Evolutionary conservation across 306 rosid species (phyloP).

Genomic region (Castanea mollissima): DNA sequence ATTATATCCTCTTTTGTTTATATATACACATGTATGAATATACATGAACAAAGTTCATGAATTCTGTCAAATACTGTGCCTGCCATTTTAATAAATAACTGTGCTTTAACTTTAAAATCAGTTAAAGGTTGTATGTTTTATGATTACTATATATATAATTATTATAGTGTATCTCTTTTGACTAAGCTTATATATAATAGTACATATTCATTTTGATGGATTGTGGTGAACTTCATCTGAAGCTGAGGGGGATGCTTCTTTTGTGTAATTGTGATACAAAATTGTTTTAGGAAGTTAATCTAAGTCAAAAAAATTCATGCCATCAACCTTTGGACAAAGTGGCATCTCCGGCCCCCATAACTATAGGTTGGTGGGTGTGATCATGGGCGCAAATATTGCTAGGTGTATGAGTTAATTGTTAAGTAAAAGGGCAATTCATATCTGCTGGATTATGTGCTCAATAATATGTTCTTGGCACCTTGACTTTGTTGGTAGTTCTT

Average conservation of each 20-base stretch:
- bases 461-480: slow-evolving; percentile 40
- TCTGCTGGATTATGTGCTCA: slow-evolving; percentile 9
- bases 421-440: not conserved
- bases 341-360: not conserved
- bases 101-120: not conserved
- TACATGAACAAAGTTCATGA: too few species aligned
- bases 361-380: not conserved
- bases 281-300: too few species aligned
- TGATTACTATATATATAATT: not conserved
- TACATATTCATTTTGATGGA: not conserved
- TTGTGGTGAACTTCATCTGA: not conserved
- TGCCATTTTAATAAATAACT: not conserved
- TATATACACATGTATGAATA: too few species aligned
- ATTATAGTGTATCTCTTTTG: not conserved
- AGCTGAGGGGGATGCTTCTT: too few species aligned
- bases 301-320: too few species aligned
- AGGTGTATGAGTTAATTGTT: not conserved
- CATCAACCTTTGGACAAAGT: too few species aligned
- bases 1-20: too few species aligned
- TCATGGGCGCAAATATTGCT: not conserved
- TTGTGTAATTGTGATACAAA: too few species aligned
- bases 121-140: not conserved
- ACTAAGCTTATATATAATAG: not conserved
- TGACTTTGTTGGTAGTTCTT: slow-evolving; percentile 73
- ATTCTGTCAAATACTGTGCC: too few species aligned